These are phyloP conservation scores for Fusarium longipes DNA, from an alignment of 2,329 filamentous ascomycete species.

Conservation along the genomic window DNA sequence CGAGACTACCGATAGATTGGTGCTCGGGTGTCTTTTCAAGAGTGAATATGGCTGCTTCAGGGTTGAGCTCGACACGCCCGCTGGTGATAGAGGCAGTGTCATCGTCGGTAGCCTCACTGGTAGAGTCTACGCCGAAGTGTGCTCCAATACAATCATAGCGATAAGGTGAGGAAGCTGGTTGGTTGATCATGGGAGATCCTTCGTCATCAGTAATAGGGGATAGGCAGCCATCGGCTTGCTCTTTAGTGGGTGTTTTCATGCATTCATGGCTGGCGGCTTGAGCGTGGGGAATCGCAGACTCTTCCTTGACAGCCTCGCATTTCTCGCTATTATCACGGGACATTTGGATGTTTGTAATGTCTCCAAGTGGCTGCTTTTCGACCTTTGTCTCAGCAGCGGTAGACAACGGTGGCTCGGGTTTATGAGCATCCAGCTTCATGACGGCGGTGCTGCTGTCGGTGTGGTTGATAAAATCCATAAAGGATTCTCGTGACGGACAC, in stretches of 20 bases:
- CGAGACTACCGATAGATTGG: not conserved
- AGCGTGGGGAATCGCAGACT: not conserved
- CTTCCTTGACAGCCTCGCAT: not conserved
- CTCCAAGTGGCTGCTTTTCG: not conserved
- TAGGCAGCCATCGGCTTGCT: not conserved
- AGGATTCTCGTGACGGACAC: slow-evolving; percentile 1
- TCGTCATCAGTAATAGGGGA: not conserved
- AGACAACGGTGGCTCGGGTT: not conserved
- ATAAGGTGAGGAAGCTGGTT: not conserved
- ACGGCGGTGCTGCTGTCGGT: not conserved
- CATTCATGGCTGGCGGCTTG: too few relatives aligned
- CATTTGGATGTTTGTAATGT: not conserved
- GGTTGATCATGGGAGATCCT: not conserved
- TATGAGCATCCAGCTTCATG: not conserved
- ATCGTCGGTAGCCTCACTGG: not conserved
- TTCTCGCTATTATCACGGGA: not conserved
- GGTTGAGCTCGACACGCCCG: not conserved
- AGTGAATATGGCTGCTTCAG: not conserved
- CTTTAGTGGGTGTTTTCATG: not conserved
- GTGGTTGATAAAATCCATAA: slow-evolving; percentile 14
- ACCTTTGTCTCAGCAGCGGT: not conserved
- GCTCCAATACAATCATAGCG: too few relatives aligned
- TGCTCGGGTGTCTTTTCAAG: not conserved
- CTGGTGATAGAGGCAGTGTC: not conserved
- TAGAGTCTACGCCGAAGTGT: not conserved